Base-by-base conservation (phyloP, 2,329 filamentous ascomycete species). In the Sporothrix sp. region DNA sequence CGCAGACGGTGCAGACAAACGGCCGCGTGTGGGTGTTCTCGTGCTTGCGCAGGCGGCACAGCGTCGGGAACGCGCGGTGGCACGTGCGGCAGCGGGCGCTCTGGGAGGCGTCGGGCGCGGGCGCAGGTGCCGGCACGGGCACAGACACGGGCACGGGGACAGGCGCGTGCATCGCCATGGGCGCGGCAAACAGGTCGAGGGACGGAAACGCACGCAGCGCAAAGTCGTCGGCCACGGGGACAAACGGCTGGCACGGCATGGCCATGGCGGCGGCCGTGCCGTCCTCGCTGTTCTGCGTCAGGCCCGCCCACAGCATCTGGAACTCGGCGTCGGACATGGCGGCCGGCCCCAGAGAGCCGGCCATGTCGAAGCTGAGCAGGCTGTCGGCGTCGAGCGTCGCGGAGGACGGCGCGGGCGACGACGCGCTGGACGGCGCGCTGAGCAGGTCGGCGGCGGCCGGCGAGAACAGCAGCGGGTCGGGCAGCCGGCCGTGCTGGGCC, bases 1-100 rank as follows among this genome's bases (percentile, higher is more conserved):
- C 16, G 55, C 59, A 60, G 20, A 59, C 32, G 3, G 38, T 36
- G 50, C 58, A 60, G 28, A 38, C 44, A 53, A 56, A 58, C 14
- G 52, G 52, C 20, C 50, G 52, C 27, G 52, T 54, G 55, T 59
- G 58, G 7, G 51, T 58, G 16, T 52, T 56, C 44, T 55, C 52
- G 51, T 59, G 57, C 39, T 53, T 58, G 43, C 23, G 25, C 18
- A 38, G 33, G 27, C 20, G 37, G 25, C 18, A 36, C 14, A 18
- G 21, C 10, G 23, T 32, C 11, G 25, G 39, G 23, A 14, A 50
- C 9, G 33, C 14, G 23, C 40, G 32, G 40, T 50, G 18, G 40
- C 48, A 50, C 16, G 37, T 36, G 33, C 23, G 21, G 13, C 39
- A 50, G 9, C 30, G 28, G 30, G 43, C 4, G 33, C 23, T 14